Evolutionary conservation across 148 eudicot species (phyloP).

Genomic region (Hydrangea macrophylla): DNA sequence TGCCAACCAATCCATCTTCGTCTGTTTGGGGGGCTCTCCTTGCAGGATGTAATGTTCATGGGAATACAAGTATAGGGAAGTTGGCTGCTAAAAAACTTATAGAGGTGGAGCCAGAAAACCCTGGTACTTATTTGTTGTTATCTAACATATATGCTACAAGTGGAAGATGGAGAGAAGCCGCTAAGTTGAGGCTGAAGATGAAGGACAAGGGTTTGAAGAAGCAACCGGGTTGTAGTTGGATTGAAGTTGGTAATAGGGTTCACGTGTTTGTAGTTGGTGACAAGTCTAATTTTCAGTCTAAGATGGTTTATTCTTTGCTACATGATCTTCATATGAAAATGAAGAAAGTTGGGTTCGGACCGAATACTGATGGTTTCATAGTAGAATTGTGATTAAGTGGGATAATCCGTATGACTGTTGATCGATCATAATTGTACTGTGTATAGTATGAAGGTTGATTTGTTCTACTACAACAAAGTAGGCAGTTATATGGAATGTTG

Average conservation of each 20-base stretch:
- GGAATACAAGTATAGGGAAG: slow-evolving; percentile 10
- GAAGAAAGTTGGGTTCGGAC: slow-evolving; percentile 8
- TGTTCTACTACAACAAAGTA: too few species aligned
- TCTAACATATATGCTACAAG: slow-evolving; percentile 22
- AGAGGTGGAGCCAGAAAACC: slow-evolving; percentile 19
- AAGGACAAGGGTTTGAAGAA: slow-evolving; percentile 20
- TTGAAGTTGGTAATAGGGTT: slow-evolving; percentile 20
- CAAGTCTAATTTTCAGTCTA: slow-evolving; percentile 10
- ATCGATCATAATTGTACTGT: too few species aligned
- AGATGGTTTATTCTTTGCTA: slow-evolving; percentile 13
- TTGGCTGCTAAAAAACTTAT: slow-evolving; percentile 6
- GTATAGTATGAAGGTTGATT: too few species aligned
- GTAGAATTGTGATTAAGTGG: too few species aligned
- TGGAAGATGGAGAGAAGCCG: slow-evolving; percentile 26
- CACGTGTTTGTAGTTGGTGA: slow-evolving; percentile 25
- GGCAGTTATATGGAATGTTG: too few species aligned
- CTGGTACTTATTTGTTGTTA: slow-evolving; percentile 20
- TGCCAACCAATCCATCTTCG: slow-evolving; percentile 13
- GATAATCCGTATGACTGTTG: too few species aligned
- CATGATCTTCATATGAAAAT: slow-evolving; percentile 15
- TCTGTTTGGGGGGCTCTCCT: slow-evolving; percentile 21
- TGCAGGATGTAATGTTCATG: slow-evolving; percentile 19
- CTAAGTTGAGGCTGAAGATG: slow-evolving; percentile 19
- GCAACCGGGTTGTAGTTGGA: too few species aligned
- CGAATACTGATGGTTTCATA: not conserved